Conservation (phyloP, 2,329 filamentous ascomycete genomes). For the Alternaria sp. region DNA sequence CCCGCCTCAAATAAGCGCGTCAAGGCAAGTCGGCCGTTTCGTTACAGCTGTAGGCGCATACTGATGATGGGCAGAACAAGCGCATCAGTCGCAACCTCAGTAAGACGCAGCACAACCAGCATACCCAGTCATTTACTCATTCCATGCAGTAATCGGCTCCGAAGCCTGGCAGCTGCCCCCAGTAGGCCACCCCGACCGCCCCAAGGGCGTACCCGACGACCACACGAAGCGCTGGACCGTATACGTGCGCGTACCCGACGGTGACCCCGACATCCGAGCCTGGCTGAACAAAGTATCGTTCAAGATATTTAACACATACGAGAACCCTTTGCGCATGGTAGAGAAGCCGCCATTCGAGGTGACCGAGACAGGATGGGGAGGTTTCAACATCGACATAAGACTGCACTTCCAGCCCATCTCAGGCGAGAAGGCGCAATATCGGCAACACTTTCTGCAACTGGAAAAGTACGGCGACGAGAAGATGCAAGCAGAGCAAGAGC, state of each 20-base stretch:
- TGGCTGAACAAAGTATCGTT: conserved; percentile 98
- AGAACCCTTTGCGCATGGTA: conserved; percentile 78
- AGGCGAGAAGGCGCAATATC: conserved; percentile 91
- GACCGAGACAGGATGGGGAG: conserved; percentile 94
- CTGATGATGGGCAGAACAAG: conserved; percentile 45
- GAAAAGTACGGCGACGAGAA: conserved; percentile 80
- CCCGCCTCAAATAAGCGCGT: conserved; percentile 62
- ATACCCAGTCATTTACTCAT: conserved; percentile 23
- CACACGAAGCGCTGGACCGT: conserved; percentile 98
- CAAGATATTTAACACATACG: conserved; percentile 96
- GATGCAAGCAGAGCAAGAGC: conserved; percentile 66
- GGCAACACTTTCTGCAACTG: conserved; percentile 89
- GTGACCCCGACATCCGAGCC: conserved; percentile 83
- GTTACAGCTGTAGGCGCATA: background rate
- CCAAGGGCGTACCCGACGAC: conserved; percentile 77
- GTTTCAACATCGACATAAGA: conserved; percentile 96
- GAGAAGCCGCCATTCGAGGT: conserved; percentile 84
- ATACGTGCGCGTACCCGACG: conserved; percentile 88
- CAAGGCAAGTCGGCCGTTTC: conserved; percentile 32
- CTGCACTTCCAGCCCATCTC: conserved; percentile 89
- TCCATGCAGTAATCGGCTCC: conserved; percentile 55
- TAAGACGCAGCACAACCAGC: conserved; percentile 11
- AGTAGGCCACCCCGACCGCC: conserved; percentile 65
- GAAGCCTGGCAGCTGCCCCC: conserved; percentile 68
- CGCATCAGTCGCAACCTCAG: conserved; percentile 50